Base-by-base conservation (phyloP, 192 early-diverging fungal genomes). In the Diversispora epigaea region DNA sequence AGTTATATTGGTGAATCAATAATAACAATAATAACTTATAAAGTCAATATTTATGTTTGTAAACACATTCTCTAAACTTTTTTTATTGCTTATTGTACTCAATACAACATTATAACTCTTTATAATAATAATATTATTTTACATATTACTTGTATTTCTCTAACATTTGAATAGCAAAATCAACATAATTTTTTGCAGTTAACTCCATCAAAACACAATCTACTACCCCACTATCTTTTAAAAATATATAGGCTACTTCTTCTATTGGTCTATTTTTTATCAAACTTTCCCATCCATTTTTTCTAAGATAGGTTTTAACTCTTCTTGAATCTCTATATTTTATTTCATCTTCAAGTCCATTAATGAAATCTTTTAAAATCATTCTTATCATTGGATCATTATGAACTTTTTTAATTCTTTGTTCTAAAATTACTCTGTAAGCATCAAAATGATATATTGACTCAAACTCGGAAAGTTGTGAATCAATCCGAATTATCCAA, bases 181-280 rank as follows among this genome's bases (percentile, higher is more conserved):
- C 79, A 10, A 80, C 81, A 73, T 83, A 80, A 1, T 61, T 52
- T 12, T 77, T 67, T 9, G 73, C 61, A 47, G 79, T 82, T 77
- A 82, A 75, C 8, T 79, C 81, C 50, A 82, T 45, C 4, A 82
- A 74, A 7, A 82, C 74, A 0, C 73, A 67, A 65, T 83, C 79
- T 2, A 80, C 61, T 41, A 76, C 72, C 0, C 49, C 77, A 66
- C 77, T 74, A 19, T 80, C 75, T 3, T 78, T 47, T n/a, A 83
- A 52, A 19, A 76, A 78, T 61, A 80, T 75, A 15, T 78, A 12
- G 3, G 77, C 79, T 50, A 83, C 78, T 46, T 76, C 32, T 72
- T 83, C 81, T n/a, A 80, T 70, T 14, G 68, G 40, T 22, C 68
- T 73, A 9, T 74, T 79, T 41, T 76, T 73, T 1, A 76, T 62